Evolutionary conservation across 2,329 filamentous ascomycete genomes (phyloP), one percentile per base, ranked within the genome.

Genomic region (Rhynchosporium agropyri): DNA sequence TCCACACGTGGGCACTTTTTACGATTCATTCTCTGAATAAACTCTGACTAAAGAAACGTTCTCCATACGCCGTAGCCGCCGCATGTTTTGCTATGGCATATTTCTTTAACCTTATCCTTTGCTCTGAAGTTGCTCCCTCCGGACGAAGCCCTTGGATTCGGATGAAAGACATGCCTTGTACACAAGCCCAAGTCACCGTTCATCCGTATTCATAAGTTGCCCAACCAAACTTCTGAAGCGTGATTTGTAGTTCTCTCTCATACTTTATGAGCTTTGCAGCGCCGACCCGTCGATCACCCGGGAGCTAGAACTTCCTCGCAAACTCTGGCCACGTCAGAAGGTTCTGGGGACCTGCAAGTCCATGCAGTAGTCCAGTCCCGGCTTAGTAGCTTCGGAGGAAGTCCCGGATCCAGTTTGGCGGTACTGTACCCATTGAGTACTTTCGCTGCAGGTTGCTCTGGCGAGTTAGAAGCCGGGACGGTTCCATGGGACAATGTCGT

Each of bases 361-460:
- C 48, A 38, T 49, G 56, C 7, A 42, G 29, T 57, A 50, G 13
- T 28, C 53, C 29, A 12, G 26, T 42, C 46, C 4, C 8, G 45
- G 65, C 12, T 49, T 65, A 62, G 65, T 28, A 6, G 36, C 29
- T 53, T 68, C 68, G 67, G 67, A 60, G 60, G 6, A 60, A 13
- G 60, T 57, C 58, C 67, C 66, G 40, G 36, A 67, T 70, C 68
- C 66, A 68, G 68, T 60, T 55, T 69, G 65, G 66, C 58, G 67
- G 67, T 58, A 66, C 62, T 60, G 67, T 58, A 66, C 62, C 62
- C 61, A 67, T 63, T 60, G 58, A 60, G 62, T 63, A 58, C 61
- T 58, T 66, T 40, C 49, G 43, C 33, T 20, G 42, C 31, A 26
- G 43, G 20, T 38, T 42, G 31, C 38, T 38, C 13, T 46, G n/a